Percentiles rank a stretch among this genome's conserved stretches.
These are phyloP conservation scores for Ogataea hybrid DNA, from an alignment of 1,139 yeast species.

Conservation along the genomic window DNA sequence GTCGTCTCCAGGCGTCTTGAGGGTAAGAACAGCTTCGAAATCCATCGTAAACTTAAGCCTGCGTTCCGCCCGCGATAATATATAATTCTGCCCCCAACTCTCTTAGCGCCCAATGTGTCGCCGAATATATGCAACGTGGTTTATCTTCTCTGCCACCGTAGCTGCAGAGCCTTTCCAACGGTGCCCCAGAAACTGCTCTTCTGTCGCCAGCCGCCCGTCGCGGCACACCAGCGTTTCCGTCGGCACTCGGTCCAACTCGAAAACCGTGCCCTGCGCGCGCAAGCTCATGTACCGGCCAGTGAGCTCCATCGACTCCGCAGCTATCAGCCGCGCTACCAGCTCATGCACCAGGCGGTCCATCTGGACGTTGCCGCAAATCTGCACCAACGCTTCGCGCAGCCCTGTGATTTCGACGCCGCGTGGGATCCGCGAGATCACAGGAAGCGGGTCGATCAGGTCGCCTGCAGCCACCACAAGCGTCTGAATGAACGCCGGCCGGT, in stretches of 20 bases:
- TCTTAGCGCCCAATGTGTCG: conserved; percentile 14
- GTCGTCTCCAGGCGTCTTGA: conserved; percentile 1
- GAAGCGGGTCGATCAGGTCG: conserved; percentile 65
- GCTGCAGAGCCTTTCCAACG: conserved; percentile 28
- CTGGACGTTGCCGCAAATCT: conserved; percentile 65
- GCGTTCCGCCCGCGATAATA: not conserved
- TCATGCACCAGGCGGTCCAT: conserved; percentile 56
- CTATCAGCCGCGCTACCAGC: conserved; percentile 60
- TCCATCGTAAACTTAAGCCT: conserved; percentile 1
- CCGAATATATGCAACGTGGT: conserved; percentile 34
- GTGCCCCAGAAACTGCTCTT: conserved; percentile 31
- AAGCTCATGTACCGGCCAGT: conserved; percentile 39
- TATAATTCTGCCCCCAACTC: not conserved
- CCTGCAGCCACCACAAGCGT: conserved; percentile 72
- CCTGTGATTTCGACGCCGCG: conserved; percentile 61
- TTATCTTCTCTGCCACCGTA: conserved; percentile 31
- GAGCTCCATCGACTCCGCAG: conserved; percentile 51
- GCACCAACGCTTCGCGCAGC: conserved; percentile 56
- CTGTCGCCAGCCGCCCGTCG: conserved; percentile 27
- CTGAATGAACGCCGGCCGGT: conserved; percentile 70
- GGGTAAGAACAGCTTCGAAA: conserved; percentile 1
- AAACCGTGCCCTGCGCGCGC: conserved; percentile 43
- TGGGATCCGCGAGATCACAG: conserved; percentile 66
- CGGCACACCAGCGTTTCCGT: conserved; percentile 7
- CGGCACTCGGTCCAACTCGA: conserved; percentile 30